phyloP scores from a whole-genome alignment of 1,139 yeast genomes.

The Sugiyamaella xylanicola region DNA sequence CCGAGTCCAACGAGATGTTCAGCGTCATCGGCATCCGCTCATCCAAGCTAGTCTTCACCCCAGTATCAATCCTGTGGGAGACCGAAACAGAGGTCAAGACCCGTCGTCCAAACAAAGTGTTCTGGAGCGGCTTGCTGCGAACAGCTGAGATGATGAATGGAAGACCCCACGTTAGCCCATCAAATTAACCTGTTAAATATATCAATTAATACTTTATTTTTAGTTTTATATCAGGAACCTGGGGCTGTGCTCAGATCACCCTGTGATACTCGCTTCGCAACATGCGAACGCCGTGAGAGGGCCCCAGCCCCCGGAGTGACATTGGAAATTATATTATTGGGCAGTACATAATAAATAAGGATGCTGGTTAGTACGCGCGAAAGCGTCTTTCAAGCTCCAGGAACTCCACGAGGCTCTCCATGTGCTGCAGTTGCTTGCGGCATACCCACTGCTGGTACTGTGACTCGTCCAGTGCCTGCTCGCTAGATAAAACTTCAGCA shows the following conservation, averaged over 20 bases:
- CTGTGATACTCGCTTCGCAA: too few relatives aligned
- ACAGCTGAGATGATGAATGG: constrained; percentile 88
- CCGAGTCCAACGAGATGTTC: constrained; percentile 59
- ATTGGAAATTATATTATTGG: background rate
- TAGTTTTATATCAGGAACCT: too few relatives aligned
- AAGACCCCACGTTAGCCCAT: constrained; percentile 44
- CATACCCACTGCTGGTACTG: constrained; percentile 27
- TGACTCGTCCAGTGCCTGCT: constrained; percentile 20
- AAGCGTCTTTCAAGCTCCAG: constrained; percentile 32
- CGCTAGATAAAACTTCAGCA: background rate
- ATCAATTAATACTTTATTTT: background rate
- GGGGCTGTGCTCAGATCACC: background rate
- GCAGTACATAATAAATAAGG: background rate
- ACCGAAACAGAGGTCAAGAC: constrained; percentile 75
- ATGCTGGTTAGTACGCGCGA: constrained; percentile 19
- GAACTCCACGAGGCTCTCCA: constrained; percentile 30
- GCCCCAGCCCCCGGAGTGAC: too few relatives aligned
- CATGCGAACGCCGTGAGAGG: too few relatives aligned
- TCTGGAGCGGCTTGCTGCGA: constrained; percentile 75
- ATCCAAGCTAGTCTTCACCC: constrained; percentile 72
- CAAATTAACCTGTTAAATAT: too few relatives aligned
- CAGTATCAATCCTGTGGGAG: constrained; percentile 76
- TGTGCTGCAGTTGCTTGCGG: constrained; percentile 25
- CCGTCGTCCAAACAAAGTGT: constrained; percentile 87
- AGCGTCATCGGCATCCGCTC: constrained; percentile 84